A percentile compares a stretch with the other conserved stretches of the same genome.
Conservation (phyloP, 306 rosid genomes). For the Malus fusca region DNA sequence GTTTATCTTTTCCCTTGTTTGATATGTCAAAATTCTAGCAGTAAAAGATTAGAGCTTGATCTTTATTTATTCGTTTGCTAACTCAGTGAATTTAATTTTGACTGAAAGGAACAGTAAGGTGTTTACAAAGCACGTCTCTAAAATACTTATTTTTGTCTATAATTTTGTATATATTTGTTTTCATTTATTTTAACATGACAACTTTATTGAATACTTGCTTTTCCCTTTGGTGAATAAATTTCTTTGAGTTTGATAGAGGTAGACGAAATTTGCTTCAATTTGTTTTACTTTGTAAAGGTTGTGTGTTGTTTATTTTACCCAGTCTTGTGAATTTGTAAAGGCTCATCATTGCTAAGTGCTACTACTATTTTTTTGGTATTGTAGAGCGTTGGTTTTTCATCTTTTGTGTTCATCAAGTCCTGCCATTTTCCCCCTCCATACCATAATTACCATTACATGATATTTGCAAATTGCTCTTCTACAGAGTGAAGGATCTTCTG, state of each 20-base stretch:
- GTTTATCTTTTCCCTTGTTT: constrained; percentile 11
- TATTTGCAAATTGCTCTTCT: constrained; percentile 13
- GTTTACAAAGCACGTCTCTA: background rate
- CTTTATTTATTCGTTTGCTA: background rate
- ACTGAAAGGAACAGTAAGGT: background rate
- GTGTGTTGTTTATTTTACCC: background rate
- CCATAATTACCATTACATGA: background rate
- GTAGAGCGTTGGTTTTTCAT: background rate
- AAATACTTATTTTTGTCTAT: background rate
- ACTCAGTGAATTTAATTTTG: background rate
- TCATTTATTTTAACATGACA: background rate
- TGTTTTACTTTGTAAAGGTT: background rate
- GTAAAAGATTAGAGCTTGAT: background rate
- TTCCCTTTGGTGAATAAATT: too few relatives aligned
- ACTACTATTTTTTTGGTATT: background rate
- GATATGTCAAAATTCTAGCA: background rate
- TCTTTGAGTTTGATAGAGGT: too few relatives aligned
- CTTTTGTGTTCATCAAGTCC: background rate
- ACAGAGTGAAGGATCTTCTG: constrained; percentile 87
- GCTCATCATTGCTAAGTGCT: background rate
- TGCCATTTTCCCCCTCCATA: background rate
- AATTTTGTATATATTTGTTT: background rate
- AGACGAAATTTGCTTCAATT: too few relatives aligned
- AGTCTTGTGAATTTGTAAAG: background rate
- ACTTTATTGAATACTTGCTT: background rate